Conservation (phyloP, 257 asterid genomes). For the Anisodus acutangulus region DNA sequence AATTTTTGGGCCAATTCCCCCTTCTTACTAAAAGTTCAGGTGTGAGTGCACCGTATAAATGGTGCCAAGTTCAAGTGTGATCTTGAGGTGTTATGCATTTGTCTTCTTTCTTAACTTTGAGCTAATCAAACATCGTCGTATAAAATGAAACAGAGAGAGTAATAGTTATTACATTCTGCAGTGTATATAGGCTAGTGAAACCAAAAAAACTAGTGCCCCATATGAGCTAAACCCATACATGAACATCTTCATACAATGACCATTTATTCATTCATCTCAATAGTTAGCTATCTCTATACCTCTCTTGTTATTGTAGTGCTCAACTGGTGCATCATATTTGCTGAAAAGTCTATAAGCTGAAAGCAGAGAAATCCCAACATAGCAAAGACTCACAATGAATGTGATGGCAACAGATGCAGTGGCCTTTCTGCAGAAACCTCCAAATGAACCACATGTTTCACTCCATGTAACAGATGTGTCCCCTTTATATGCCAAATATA, state of each 20-base stretch:
- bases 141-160: background rate
- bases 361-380: conserved; percentile 66
- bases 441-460: conserved; percentile 65
- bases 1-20: too few relatives aligned
- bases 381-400: conserved; percentile 65
- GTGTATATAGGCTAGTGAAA: too few relatives aligned
- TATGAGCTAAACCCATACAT: background rate
- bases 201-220: background rate
- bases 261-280: background rate
- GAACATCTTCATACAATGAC: background rate
- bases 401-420: conserved; percentile 65
- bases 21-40: too few relatives aligned
- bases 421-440: conserved; percentile 74
- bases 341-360: conserved; percentile 80
- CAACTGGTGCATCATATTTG: conserved; percentile 78
- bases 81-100: too few relatives aligned
- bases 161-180: too few relatives aligned
- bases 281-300: background rate
- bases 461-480: conserved; percentile 70
- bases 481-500: conserved; percentile 79
- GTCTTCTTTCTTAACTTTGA: background rate
- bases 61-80: too few relatives aligned
- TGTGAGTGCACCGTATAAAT: too few relatives aligned
- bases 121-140: background rate
- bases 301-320: conserved; percentile 45